Evolutionary conservation across 1,139 yeast species (phyloP).

Genomic region (Yamadazyma oceani): DNA sequence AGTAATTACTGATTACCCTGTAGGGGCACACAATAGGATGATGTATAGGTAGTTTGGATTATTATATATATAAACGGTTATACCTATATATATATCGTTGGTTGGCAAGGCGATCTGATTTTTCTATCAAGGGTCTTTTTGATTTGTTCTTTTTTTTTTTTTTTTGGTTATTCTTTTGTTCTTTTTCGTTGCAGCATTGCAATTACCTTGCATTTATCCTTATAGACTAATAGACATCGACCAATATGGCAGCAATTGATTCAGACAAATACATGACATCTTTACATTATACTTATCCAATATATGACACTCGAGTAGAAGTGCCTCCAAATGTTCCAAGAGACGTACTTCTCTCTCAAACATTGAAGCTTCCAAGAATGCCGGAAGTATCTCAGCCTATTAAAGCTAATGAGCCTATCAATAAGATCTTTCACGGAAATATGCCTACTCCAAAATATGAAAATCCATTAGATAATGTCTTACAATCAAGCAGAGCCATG

Average conservation of each 20-base stretch:
- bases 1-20: slow-evolving; percentile 3
- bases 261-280: slow-evolving; percentile 12
- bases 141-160: background rate
- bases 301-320: slow-evolving; percentile 13
- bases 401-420: slow-evolving; percentile 7
- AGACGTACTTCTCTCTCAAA: slow-evolving; percentile 23
- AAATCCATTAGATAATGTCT: slow-evolving; percentile 33
- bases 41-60: background rate
- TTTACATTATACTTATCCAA: slow-evolving; percentile 25
- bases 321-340: slow-evolving; percentile 16
- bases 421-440: slow-evolving; percentile 5
- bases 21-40: background rate
- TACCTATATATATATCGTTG: too few relatives aligned
- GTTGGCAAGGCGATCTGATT: too few relatives aligned
- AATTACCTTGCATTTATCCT: background rate
- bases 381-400: slow-evolving; percentile 4
- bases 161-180: background rate
- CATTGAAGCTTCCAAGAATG: slow-evolving; percentile 22
- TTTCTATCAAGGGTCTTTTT: too few relatives aligned
- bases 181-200: slow-evolving; percentile 1
- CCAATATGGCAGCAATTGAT: too few relatives aligned
- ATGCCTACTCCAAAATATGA: slow-evolving; percentile 7
- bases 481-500: slow-evolving; percentile 21
- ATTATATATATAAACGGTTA: slow-evolving; percentile 2
- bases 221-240: slow-evolving; percentile 3